phyloP scores from a whole-genome alignment of 1,284 basidiomycete species.

The Apiotrichum akiyoshidainum region DNA sequence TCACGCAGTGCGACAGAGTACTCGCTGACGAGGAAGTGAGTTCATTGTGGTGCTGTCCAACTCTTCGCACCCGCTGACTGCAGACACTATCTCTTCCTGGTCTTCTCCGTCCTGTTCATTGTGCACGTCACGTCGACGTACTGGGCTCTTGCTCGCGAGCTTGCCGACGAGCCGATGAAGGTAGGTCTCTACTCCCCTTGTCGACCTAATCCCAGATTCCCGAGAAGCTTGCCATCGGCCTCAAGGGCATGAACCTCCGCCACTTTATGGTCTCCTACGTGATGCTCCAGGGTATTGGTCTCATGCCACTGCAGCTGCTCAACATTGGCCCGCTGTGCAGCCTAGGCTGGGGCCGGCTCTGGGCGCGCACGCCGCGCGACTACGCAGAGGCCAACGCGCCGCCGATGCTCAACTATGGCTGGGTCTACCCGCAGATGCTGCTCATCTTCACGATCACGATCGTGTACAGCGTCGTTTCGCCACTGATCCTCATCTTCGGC shows the following conservation, averaged over 20 bases:
- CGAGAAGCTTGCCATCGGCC: constrained; percentile 76
- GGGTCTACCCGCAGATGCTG: constrained; percentile 88
- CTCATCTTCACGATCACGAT: constrained; percentile 92
- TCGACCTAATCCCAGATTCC: constrained; percentile 61
- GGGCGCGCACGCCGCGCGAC: constrained; percentile 55
- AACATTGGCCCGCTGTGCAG: constrained; percentile 82
- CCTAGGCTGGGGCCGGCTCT: constrained; percentile 60
- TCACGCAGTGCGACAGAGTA: constrained; percentile 91
- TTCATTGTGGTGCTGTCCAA: too few species aligned
- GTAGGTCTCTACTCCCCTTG: constrained; percentile 17
- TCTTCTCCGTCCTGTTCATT: constrained; percentile 93
- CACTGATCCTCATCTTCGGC: constrained; percentile 89
- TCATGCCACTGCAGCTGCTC: constrained; percentile 91
- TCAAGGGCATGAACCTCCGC: constrained; percentile 63
- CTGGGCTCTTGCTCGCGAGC: constrained; percentile 79
- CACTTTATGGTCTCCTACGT: constrained; percentile 96
- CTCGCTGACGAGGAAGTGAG: constrained; percentile 84
- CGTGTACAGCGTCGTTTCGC: constrained; percentile 91
- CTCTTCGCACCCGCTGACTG: constrained; percentile 1
- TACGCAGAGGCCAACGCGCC: constrained; percentile 95
- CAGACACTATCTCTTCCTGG: constrained; percentile 89
- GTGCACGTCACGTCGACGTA: constrained; percentile 88
- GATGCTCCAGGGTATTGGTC: constrained; percentile 84
- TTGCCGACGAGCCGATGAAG: constrained; percentile 73
- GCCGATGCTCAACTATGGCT: constrained; percentile 91